Percentiles rank a stretch among this genome's conserved stretches.
These are phyloP conservation scores for Aphanomyces euteiches DNA, from an alignment of 352 stramenopile species.

Conservation along the genomic window DNA sequence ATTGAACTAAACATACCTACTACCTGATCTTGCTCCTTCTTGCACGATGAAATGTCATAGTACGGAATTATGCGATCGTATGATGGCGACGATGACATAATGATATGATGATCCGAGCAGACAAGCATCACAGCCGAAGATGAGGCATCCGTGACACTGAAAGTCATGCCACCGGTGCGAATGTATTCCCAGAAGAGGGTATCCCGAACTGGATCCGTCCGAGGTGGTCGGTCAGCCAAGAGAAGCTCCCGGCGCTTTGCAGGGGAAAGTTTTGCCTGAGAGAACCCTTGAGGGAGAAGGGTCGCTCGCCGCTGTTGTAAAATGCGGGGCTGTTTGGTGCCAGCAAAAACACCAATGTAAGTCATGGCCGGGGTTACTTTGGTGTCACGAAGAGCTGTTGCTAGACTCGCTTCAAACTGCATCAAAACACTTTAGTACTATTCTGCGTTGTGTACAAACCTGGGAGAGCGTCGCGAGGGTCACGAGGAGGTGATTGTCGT, in stretches of 20 bases:
- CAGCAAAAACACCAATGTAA: slow-evolving; percentile 65
- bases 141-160: slow-evolving; percentile 61
- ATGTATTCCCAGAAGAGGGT: slow-evolving; percentile 55
- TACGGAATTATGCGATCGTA: slow-evolving; percentile 59
- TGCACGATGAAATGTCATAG: slow-evolving; percentile 49
- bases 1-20: too few relatives aligned
- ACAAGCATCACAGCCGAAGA: slow-evolving; percentile 53
- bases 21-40: too few relatives aligned
- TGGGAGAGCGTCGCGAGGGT: slow-evolving; percentile 9
- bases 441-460: neutral
- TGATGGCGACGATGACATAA: slow-evolving; percentile 53
- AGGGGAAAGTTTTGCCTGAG: slow-evolving; percentile 36
- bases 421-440: too few relatives aligned
- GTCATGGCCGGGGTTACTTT: slow-evolving; percentile 46
- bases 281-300: neutral
- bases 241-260: slow-evolving; percentile 50
- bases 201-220: slow-evolving; percentile 40
- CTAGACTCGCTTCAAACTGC: slow-evolving; percentile 12
- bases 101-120: slow-evolving; percentile 49
- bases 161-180: slow-evolving; percentile 44
- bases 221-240: slow-evolving; percentile 48
- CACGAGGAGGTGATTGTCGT: slow-evolving; percentile 1
- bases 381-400: slow-evolving; percentile 33
- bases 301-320: slow-evolving; percentile 58
- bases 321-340: slow-evolving; percentile 52